A percentile compares a stretch with the other conserved stretches of the same genome.
phyloP scores from a whole-genome alignment of 192 early-diverging fungal genomes.

The Neocallimastix lanati region DNA sequence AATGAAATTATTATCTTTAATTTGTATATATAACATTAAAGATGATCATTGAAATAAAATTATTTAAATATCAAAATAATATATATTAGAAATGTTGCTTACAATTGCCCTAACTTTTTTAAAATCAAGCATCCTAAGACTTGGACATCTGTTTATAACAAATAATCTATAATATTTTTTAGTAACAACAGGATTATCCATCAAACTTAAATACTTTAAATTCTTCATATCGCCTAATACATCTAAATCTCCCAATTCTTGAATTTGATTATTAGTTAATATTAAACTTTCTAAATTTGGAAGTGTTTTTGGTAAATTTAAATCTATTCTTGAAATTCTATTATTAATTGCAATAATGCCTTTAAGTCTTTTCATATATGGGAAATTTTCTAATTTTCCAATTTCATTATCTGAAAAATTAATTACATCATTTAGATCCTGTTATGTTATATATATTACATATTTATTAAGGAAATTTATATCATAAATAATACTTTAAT shows the following conservation, averaged over 20 bases:
- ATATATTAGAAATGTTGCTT: no score
- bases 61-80: no score
- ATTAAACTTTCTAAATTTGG: slow-evolving; percentile 66
- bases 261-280: slow-evolving; percentile 69
- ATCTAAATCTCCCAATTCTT: slow-evolving; percentile 72
- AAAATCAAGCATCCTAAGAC: slow-evolving; percentile 73
- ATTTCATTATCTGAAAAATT: slow-evolving; percentile 89
- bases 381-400: slow-evolving; percentile 70
- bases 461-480: no score
- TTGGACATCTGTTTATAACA: slow-evolving; percentile 62
- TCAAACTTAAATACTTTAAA: slow-evolving; percentile 45
- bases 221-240: slow-evolving; percentile 26
- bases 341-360: slow-evolving; percentile 71
- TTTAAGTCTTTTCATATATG: slow-evolving; percentile 52
- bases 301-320: slow-evolving; percentile 34
- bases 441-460: no score
- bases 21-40: no score
- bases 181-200: slow-evolving; percentile 74
- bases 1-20: no score
- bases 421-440: slow-evolving; percentile 81
- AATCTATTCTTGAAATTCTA: slow-evolving; percentile 66
- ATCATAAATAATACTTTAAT: no score
- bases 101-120: slow-evolving; percentile 51
- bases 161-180: slow-evolving; percentile 68
- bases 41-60: no score